Conservation (phyloP, 192 early-diverging fungal genomes). For the Mortierella hygrophila region DNA sequence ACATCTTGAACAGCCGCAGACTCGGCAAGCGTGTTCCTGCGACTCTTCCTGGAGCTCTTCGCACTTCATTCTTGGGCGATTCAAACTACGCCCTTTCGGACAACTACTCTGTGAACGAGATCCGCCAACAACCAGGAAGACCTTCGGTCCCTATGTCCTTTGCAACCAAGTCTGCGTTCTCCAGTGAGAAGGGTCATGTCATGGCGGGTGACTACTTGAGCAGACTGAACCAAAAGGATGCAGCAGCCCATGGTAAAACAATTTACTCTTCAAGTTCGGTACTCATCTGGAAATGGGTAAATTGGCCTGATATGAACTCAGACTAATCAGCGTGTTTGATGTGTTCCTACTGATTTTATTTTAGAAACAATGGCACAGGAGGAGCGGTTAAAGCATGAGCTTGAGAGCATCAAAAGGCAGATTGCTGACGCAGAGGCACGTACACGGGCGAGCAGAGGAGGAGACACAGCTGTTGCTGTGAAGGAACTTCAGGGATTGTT, state of each 20-base stretch:
- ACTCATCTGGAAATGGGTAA: background rate
- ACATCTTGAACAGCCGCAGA: slow-evolving; percentile 68
- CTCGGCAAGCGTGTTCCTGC: slow-evolving; percentile 64
- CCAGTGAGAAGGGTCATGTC: slow-evolving; percentile 45
- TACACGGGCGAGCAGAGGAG: slow-evolving; percentile 32
- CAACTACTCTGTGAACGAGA: slow-evolving; percentile 55
- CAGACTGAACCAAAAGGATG: slow-evolving; percentile 45
- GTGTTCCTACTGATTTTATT: background rate
- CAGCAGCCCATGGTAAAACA: slow-evolving; percentile 25
- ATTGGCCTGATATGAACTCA: background rate
- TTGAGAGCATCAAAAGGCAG: slow-evolving; percentile 61
- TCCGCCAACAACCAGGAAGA: slow-evolving; percentile 52
- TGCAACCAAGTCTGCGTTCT: slow-evolving; percentile 49
- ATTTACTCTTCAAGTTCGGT: background rate
- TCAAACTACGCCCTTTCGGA: slow-evolving; percentile 60
- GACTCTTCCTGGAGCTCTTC: slow-evolving; percentile 62
- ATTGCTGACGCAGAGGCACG: slow-evolving; percentile 62
- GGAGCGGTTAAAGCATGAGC: slow-evolving; percentile 60
- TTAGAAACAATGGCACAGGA: slow-evolving; percentile 58
- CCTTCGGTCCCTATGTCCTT: slow-evolving; percentile 38
- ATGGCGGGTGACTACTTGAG: slow-evolving; percentile 52
- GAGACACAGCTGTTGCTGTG: slow-evolving; percentile 35
- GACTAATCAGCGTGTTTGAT: background rate
- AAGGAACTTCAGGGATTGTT: slow-evolving; percentile 64
- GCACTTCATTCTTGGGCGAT: slow-evolving; percentile 65